These are phyloP conservation scores for Dipteronia dyeriana DNA, from an alignment of 345 rosid species.

Conservation along the genomic window DNA sequence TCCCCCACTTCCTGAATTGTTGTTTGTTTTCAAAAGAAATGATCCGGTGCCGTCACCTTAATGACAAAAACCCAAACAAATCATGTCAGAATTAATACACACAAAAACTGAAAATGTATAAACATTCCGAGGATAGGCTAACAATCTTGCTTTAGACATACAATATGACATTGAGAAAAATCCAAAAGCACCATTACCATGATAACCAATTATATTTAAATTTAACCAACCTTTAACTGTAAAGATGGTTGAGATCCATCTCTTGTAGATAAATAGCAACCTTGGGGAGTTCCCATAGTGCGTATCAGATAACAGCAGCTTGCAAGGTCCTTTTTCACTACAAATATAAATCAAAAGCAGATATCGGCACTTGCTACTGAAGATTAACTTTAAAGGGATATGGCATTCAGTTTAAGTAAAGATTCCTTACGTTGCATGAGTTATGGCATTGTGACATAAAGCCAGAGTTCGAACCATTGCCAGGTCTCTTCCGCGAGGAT, in stretches of 20 bases:
- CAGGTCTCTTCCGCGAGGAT: constrained; percentile 80
- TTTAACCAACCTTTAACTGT: constrained; percentile 54
- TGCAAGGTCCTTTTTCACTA: constrained; percentile 48
- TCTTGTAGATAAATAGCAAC: constrained; percentile 68
- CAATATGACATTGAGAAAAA: not conserved
- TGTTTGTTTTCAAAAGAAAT: constrained; percentile 50
- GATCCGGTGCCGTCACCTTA: constrained; percentile 72
- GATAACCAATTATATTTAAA: not conserved
- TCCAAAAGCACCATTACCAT: not conserved
- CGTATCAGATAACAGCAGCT: constrained; percentile 67
- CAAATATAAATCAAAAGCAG: constrained; percentile 2
- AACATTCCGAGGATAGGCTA: not conserved
- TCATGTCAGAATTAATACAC: not conserved
- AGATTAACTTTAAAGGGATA: not conserved
- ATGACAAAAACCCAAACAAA: constrained; percentile 3
- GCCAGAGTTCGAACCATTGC: constrained; percentile 79
- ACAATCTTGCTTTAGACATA: not conserved
- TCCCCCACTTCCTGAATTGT: constrained; percentile 22
- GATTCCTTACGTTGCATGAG: constrained; percentile 59
- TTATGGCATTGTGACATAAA: constrained; percentile 66
- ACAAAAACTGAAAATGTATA: not conserved
- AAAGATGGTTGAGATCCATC: constrained; percentile 67
- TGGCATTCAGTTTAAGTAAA: not conserved
- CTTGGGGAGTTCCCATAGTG: constrained; percentile 71
- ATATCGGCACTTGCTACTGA: not conserved